Evolutionary conservation across 2,329 filamentous ascomycete species (phyloP), one percentile per base, ranked within the genome.

Genomic region (Arthroderma uncinatum): DNA sequence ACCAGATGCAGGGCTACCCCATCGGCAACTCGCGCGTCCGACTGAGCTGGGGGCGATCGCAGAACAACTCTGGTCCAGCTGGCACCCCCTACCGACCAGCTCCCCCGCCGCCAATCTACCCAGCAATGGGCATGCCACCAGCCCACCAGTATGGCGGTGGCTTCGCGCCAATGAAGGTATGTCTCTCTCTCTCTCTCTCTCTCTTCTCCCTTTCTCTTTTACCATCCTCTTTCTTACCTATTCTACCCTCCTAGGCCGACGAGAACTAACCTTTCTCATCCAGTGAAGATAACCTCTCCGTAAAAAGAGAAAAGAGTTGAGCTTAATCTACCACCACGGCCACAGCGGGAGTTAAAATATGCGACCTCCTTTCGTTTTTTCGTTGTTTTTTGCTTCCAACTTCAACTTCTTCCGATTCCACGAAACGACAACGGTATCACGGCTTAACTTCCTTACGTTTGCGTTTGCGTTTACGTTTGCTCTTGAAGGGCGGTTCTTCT

Each of bases 1-100:
- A 98, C 78, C 93, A 98, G 77, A 98, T 98, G 93, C 93, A 98
- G 76, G 93, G 93, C 60, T 98, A 98, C 72, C 93, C 93, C 23
- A 98, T 98, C 68, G 93, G 93, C 57, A 98, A 98, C 80, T 97
- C 92, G 50, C 90, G 93, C 64, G 93, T 98, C 59, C 90, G 93
- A 67, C 82, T 98, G 64, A 95, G 89, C 72, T 98, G 93, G 93
- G 93, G 93, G 62, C 88, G 93, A 63, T 94, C 88, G 57, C 93
- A 98, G 80, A 98, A 97, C 83, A 98, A 98, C 80, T 97, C 92
- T 61, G 93, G 93, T 58, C 85, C 85, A 56, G 93, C 95, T 60
- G 93, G 93, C 64, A 97, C 93, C 64, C 93, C 93, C 59, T 97
- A 98, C 77, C 87, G 93, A 62, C 93, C 93, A 61, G 93, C 93